phyloP scores from a whole-genome alignment of 768 basidiomycete species.

The Amanita pallidorosea region DNA sequence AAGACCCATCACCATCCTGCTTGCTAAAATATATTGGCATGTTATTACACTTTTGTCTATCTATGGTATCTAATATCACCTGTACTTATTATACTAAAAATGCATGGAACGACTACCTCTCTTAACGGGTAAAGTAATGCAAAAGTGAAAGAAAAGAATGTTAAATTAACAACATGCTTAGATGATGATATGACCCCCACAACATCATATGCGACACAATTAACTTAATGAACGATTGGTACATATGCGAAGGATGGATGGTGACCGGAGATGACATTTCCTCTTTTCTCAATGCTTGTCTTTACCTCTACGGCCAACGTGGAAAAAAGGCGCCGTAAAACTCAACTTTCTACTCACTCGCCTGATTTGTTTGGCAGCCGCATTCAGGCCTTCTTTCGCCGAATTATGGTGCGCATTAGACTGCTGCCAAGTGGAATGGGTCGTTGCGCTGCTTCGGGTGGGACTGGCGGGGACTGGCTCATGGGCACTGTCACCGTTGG shows the following conservation, averaged over 20 bases:
- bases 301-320: conserved; percentile 41
- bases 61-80: conserved; percentile 1
- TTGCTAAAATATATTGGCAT: neutral
- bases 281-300: conserved; percentile 22
- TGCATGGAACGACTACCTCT: neutral
- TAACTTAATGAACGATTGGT: neutral
- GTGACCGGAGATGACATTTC: conserved; percentile 6
- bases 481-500: neutral
- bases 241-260: neutral
- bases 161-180: neutral
- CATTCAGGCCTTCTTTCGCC: neutral
- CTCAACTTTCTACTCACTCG: conserved; percentile 58
- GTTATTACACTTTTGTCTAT: conserved; percentile 2
- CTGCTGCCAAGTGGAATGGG: neutral
- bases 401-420: neutral
- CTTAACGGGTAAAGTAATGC: neutral
- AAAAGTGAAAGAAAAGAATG: neutral
- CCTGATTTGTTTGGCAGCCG: conserved; percentile 3
- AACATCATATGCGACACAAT: neutral
- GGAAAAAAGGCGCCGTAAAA: conserved; percentile 49
- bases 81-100: conserved; percentile 1
- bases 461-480: neutral
- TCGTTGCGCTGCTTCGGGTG: neutral
- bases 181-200: neutral
- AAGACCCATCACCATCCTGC: conserved; percentile 16